Evolutionary conservation across 2,329 filamentous ascomycete genomes (phyloP).

Genomic region (Curvularia lunata): DNA sequence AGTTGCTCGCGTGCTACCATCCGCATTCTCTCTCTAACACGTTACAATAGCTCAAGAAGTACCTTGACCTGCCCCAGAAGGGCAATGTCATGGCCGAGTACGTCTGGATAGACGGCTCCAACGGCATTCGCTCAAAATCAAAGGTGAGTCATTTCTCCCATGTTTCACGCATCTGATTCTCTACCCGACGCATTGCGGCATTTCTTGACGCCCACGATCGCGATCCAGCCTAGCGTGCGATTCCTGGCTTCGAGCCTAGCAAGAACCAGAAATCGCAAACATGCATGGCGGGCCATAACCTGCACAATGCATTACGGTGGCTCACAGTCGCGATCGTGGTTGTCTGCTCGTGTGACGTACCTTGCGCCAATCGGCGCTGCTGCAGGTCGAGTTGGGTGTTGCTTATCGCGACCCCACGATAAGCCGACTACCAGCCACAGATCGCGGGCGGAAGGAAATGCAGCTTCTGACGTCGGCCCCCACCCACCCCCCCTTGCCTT

Average conservation of each 20-base stretch:
- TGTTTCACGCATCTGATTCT: background rate
- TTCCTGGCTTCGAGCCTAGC: conserved; percentile 6
- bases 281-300: conserved; percentile 14
- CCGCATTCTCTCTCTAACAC: conserved; percentile 26
- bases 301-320: conserved; percentile 11
- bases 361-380: conserved; percentile 27
- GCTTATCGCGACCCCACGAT: conserved; percentile 45
- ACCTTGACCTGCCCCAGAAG: conserved; percentile 87
- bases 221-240: conserved; percentile 9
- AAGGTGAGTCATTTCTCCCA: conserved; percentile 71
- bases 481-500: conserved; percentile 11
- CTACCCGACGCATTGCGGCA: conserved; percentile 17
- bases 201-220: conserved; percentile 10
- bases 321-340: conserved; percentile 16
- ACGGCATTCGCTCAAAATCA: conserved; percentile 90
- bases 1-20: conserved; percentile 23
- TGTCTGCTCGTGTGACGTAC: conserved; percentile 29
- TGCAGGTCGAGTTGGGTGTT: conserved; percentile 20
- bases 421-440: conserved; percentile 24
- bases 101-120: conserved; percentile 89
- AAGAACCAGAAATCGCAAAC: conserved; percentile 9
- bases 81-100: conserved; percentile 92
- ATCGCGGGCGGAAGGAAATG: conserved; percentile 19
- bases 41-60: conserved; percentile 78
- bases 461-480: conserved; percentile 12